Percentiles rank a stretch among this genome's conserved stretches.
These are phyloP conservation scores for Globisporangium yorkense DNA, from an alignment of 352 stramenopile genomes.

Conservation along the genomic window DNA sequence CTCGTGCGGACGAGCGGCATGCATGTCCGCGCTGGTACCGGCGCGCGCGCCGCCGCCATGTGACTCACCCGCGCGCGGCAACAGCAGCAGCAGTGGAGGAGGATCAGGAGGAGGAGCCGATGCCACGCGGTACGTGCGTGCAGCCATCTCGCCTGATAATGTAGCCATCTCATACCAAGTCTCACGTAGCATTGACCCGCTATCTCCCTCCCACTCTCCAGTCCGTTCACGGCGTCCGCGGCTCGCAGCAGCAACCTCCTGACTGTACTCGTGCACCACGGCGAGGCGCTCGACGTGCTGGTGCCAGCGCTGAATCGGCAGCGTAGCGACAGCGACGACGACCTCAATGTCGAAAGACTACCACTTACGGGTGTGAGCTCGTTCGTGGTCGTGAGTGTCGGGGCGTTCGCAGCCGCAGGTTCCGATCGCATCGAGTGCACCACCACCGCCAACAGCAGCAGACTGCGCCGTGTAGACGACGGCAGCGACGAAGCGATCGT, in stretches of 20 bases:
- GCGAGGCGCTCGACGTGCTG: constrained; percentile 25
- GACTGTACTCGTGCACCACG: constrained; percentile 48
- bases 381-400: constrained; percentile 34
- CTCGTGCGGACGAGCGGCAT: constrained; percentile 16
- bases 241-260: constrained; percentile 32
- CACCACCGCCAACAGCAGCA: constrained; percentile 1
- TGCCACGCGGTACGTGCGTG: constrained; percentile 16
- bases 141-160: not conserved
- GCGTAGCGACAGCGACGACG: not conserved
- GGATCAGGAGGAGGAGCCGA: not conserved
- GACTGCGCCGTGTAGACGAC: constrained; percentile 3
- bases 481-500: constrained; percentile 6
- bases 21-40: constrained; percentile 34
- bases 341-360: not conserved
- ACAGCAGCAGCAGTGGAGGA: constrained; percentile 1
- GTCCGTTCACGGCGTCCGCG: constrained; percentile 49
- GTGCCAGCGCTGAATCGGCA: not conserved
- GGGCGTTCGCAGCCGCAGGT: constrained; percentile 5
- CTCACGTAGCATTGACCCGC: not conserved
- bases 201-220: not conserved
- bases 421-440: constrained; percentile 4
- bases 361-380: constrained; percentile 3
- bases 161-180: not conserved
- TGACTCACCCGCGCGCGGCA: constrained; percentile 17
- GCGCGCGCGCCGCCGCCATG: constrained; percentile 19